Evolutionary conservation across 2,329 filamentous ascomycete species (phyloP), one percentile per base, ranked within the genome.

Genomic region (Sclerotinia glacialis): DNA sequence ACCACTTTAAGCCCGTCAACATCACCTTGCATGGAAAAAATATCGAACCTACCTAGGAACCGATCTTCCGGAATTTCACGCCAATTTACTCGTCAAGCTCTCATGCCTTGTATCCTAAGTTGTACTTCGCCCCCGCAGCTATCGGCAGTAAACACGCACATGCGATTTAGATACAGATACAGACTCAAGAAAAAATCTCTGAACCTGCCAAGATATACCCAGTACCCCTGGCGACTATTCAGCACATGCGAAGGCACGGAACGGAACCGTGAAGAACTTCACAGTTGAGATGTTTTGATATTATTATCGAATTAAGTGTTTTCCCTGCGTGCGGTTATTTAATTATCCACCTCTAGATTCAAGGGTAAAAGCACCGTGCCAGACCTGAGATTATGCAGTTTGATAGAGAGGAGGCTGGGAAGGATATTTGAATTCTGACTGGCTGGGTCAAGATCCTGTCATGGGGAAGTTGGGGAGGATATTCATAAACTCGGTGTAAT

Each of bases 391-490:
- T 47, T 28, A 18, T 31, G n/a, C 31, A 64, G 23, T 23, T 64
- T 2, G 50, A 64, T 31, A 23, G 44, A 2, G 49, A 44, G 16
- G 49, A 64, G 23, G 49, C 37, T 14, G 34, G 18, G 11, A 18
- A 54, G 26, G 16, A 18, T 37, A 1, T 64, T 64, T 64, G 50
- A 64, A 46, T 64, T 47, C 18, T 37, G n/a, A 64, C 26, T 53
- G 47, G 12, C 18, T 53, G 28, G 23, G 46, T 28, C 23, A 28
- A 34, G 21, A 5, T 3, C 34, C 31, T 5, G 3, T 31, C 1
- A 31, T 31, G 3, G 18, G 50, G 1, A 14, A 34, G 18, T 14
- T 40, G 5, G 37, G 5, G 8, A 40, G 37, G 37, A 40, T 14
- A 40, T n/a, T n/a, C n/a, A n/a, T n/a, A n/a, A 18, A 3, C 31